Evolutionary conservation across 495 filamentous ascomycete species (phyloP).

Genomic region (Clavariopsis aquatica): DNA sequence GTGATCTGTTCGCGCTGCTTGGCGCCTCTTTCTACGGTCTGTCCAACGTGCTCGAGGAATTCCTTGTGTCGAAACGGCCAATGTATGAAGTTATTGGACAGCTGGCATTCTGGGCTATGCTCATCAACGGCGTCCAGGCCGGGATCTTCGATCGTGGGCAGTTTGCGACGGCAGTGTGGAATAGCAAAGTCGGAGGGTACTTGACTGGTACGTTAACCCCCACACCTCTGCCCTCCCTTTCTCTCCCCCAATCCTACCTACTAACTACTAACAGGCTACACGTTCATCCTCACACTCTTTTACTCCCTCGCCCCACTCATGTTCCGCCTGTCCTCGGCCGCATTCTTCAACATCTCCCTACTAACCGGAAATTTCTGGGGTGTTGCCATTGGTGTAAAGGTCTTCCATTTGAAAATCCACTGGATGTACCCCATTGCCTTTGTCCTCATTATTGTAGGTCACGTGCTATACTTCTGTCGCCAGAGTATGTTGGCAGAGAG

Average conservation of each 20-base stretch:
- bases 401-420: conserved; percentile 79
- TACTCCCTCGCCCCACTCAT: conserved; percentile 85
- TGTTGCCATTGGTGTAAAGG: conserved; percentile 80
- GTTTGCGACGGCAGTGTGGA: conserved; percentile 68
- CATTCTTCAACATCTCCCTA: conserved; percentile 95
- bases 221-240: too few relatives aligned
- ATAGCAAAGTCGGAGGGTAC: conserved; percentile 72
- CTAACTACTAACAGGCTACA: too few relatives aligned
- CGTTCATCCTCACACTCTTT: conserved; percentile 74
- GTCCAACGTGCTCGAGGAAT: conserved; percentile 88
- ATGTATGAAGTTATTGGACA: conserved; percentile 93
- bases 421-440: conserved; percentile 96
- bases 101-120: conserved; percentile 81
- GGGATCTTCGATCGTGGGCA: conserved; percentile 81
- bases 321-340: conserved; percentile 82
- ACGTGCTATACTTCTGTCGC: conserved; percentile 79
- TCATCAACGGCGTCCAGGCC: conserved; percentile 89
- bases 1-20: conserved; percentile 86
- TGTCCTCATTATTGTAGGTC: conserved; percentile 80
- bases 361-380: conserved; percentile 98
- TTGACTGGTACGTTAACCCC: conserved; percentile 80
- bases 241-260: too few relatives aligned
- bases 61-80: conserved; percentile 80
- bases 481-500: conserved; percentile 80
- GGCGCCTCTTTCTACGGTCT: conserved; percentile 91